Conservation (phyloP, 164 flowering plant genomes). For the Umbellularia californica region DNA sequence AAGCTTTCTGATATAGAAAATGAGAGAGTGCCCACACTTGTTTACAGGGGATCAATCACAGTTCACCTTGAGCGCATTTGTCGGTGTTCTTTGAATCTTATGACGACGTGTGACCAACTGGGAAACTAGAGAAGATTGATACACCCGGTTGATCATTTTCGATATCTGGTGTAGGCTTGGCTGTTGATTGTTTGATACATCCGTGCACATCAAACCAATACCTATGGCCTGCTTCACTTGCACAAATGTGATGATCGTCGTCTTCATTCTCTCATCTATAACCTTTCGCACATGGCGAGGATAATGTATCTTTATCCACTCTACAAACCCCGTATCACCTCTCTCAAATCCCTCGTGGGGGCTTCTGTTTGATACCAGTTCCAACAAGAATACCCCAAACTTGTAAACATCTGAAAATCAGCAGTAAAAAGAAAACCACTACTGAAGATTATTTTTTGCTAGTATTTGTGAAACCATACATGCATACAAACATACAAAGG, state of each 20-base stretch:
- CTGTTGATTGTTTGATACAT: conserved; percentile 22
- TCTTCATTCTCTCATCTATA: conserved; percentile 38
- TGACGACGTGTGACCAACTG: not conserved
- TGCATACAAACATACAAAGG: too few species aligned
- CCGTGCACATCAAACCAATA: conserved; percentile 48
- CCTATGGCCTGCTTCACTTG: conserved; percentile 34
- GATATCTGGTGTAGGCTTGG: conserved; percentile 29
- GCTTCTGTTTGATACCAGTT: conserved; percentile 37
- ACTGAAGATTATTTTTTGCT: too few species aligned
- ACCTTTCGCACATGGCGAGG: conserved; percentile 33
- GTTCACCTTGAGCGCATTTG: not conserved
- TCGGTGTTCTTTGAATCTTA: not conserved
- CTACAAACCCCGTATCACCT: conserved; percentile 31
- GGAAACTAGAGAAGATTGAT: conserved; percentile 13
- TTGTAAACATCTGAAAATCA: conserved; percentile 30
- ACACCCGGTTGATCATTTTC: conserved; percentile 17
- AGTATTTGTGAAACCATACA: too few species aligned
- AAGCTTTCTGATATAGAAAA: not conserved
- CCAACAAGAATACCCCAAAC: conserved; percentile 49
- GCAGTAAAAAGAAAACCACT: not conserved
- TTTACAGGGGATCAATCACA: not conserved
- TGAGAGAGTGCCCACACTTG: not conserved
- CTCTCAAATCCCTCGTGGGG: conserved; percentile 26
- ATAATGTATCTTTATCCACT: conserved; percentile 35
- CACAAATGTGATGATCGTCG: conserved; percentile 23